Evolutionary conservation across 192 early-diverging fungal genomes (phyloP).

Genomic region (Podochytrium sp.): DNA sequence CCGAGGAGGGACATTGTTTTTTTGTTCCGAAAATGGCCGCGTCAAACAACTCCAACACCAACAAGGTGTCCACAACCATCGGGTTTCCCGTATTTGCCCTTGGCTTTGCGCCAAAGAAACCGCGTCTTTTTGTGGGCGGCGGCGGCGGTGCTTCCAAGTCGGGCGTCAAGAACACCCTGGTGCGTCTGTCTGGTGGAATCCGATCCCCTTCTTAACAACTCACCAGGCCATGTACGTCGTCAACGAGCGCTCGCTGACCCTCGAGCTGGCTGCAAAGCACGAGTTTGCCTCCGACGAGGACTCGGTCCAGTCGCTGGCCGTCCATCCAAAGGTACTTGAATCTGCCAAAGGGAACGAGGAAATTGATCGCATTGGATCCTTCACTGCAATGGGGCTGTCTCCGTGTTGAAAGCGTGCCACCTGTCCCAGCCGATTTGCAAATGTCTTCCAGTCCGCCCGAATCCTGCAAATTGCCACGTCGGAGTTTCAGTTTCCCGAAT

Average conservation of each 20-base stretch:
- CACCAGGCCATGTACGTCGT: constrained; percentile 45
- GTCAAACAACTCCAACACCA: neutral
- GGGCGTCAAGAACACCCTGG: constrained; percentile 88
- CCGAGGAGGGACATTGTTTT: no score
- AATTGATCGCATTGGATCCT: no score
- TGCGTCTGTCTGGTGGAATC: constrained; percentile 45
- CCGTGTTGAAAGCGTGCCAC: no score
- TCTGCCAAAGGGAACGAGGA: no score
- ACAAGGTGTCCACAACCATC: constrained; percentile 14
- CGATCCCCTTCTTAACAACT: neutral
- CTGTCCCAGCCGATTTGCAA: no score
- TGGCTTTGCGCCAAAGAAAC: constrained; percentile 44
- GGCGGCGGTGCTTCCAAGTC: constrained; percentile 83
- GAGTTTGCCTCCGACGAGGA: constrained; percentile 68
- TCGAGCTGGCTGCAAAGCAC: constrained; percentile 36
- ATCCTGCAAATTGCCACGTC: no score
- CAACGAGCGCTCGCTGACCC: constrained; percentile 38
- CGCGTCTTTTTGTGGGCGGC: constrained; percentile 63
- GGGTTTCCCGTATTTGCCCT: constrained; percentile 55
- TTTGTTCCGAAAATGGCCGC: neutral
- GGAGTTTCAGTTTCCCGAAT: no score
- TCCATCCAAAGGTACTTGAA: constrained; percentile 82
- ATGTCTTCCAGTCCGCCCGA: no score
- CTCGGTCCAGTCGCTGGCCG: constrained; percentile 78
- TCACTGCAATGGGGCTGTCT: no score